A percentile compares a stretch with the other conserved stretches of the same genome.
Conservation (phyloP, 768 basidiomycete species). For the Pholiota molesta region DNA sequence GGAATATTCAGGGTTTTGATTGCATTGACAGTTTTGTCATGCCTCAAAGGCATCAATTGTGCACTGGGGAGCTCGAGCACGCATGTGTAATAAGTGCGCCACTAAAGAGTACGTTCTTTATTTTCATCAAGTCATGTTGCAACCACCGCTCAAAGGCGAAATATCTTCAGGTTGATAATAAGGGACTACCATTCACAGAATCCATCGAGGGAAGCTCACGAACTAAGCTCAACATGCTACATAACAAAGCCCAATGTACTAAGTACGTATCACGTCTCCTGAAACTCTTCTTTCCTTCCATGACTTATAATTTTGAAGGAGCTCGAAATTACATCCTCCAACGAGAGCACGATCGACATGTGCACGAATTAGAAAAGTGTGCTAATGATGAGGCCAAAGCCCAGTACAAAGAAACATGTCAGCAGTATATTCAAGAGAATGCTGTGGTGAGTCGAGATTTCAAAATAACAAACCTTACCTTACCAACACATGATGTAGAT, state of each 20-base stretch:
- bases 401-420: background rate
- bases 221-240: background rate
- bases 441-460: background rate
- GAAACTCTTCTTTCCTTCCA: background rate
- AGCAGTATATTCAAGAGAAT: background rate
- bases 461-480: background rate
- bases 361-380: background rate
- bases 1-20: background rate
- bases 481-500: background rate
- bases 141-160: background rate
- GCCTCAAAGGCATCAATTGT: constrained; percentile 10
- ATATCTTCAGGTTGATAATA: background rate
- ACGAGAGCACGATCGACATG: background rate
- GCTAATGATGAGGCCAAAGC: background rate
- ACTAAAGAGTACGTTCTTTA: constrained; percentile 10
- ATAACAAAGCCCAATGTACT: background rate
- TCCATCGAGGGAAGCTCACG: background rate
- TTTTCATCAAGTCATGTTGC: background rate
- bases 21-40: constrained; percentile 17
- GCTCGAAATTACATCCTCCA: background rate
- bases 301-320: background rate
- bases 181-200: background rate
- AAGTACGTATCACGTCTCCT: background rate
- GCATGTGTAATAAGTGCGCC: constrained; percentile 22
- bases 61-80: constrained; percentile 22